These are phyloP conservation scores for Dichotomocladium elegans DNA, from an alignment of 371 early-diverging fungal genomes.

Conservation along the genomic window DNA sequence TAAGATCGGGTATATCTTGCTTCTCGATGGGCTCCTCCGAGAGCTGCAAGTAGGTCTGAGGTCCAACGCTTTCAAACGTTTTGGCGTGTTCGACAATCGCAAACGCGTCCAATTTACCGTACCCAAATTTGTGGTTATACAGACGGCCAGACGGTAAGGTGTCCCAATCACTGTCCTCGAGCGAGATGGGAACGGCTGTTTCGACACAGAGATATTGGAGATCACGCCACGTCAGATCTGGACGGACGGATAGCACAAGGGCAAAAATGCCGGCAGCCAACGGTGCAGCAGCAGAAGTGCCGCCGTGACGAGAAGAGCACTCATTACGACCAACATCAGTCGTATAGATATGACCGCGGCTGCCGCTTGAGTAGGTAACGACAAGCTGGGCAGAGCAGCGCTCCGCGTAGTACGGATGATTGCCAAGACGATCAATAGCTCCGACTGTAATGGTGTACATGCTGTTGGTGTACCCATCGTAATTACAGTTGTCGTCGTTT, in stretches of 20 bases:
- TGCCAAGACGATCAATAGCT: slow-evolving; percentile 73
- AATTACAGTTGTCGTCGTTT: slow-evolving; percentile 88
- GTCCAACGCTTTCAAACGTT: slow-evolving; percentile 49
- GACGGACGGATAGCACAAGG: slow-evolving; percentile 61
- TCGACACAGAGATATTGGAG: slow-evolving; percentile 79
- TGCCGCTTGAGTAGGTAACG: slow-evolving; percentile 80
- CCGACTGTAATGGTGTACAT: slow-evolving; percentile 92
- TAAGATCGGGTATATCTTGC: slow-evolving; percentile 33
- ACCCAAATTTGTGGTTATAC: slow-evolving; percentile 90
- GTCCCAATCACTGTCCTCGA: slow-evolving; percentile 62
- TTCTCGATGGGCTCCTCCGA: slow-evolving; percentile 4
- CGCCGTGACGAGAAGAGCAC: slow-evolving; percentile 75
- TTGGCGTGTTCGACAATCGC: slow-evolving; percentile 73
- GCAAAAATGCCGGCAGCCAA: slow-evolving; percentile 81
- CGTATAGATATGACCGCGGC: slow-evolving; percentile 62
- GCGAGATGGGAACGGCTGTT: slow-evolving; percentile 71
- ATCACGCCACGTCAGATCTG: slow-evolving; percentile 91
- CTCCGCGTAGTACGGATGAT: slow-evolving; percentile 86
- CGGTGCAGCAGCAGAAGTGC: slow-evolving; percentile 91
- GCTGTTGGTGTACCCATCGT: slow-evolving; percentile 94
- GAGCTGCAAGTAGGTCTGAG: slow-evolving; percentile 52
- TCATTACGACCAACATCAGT: slow-evolving; percentile 60
- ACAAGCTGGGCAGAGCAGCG: slow-evolving; percentile 84
- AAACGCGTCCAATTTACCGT: slow-evolving; percentile 84
- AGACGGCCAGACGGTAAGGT: slow-evolving; percentile 59